A percentile compares a stretch with the other conserved stretches of the same genome.
Conservation (phyloP, 805 yeast genomes). For the Sporopachydermia lactativora region DNA sequence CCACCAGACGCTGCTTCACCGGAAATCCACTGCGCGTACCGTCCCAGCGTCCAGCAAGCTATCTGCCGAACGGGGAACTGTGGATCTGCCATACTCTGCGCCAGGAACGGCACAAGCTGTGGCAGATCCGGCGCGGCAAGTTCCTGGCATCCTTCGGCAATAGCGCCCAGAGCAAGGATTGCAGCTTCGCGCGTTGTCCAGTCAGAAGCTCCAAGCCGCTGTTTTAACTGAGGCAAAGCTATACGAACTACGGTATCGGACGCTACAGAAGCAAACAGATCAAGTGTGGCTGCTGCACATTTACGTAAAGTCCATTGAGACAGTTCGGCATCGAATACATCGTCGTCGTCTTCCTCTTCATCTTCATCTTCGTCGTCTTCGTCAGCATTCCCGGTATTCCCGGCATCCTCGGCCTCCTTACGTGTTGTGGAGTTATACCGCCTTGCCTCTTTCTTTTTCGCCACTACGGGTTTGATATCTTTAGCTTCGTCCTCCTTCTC, state of each 20-base stretch:
- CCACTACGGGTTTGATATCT: conserved; percentile 75
- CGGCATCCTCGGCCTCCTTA: conserved; percentile 10
- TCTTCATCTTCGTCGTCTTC: conserved; percentile 36
- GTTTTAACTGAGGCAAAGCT: conserved; percentile 64
- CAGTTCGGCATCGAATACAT: conserved; percentile 49
- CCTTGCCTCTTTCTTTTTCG: conserved; percentile 41
- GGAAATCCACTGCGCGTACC: conserved; percentile 76
- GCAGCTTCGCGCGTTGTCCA: conserved; percentile 94
- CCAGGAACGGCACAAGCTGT: conserved; percentile 68
- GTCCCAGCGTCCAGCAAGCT: conserved; percentile 87
- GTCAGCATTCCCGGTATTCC: conserved; percentile 11
- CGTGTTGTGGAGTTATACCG: conserved; percentile 13
- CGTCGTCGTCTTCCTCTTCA: conserved; percentile 60
- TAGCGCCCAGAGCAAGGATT: conserved; percentile 88
- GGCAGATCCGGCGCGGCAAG: conserved; percentile 62
- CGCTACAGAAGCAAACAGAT: conserved; percentile 52
- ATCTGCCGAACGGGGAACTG: conserved; percentile 86
- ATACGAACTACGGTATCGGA: conserved; percentile 55
- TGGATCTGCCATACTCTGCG: conserved; percentile 58
- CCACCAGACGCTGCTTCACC: conserved; percentile 50
- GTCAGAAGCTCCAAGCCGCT: conserved; percentile 47
- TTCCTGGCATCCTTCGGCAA: conserved; percentile 77
- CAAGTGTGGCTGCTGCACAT: conserved; percentile 90
- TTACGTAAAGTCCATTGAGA: conserved; percentile 86
- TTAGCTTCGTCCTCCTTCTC: conserved; percentile 70